These are phyloP conservation scores for Leucosporidium creatinivorum DNA, from an alignment of 768 basidiomycete genomes.

Conservation along the genomic window DNA sequence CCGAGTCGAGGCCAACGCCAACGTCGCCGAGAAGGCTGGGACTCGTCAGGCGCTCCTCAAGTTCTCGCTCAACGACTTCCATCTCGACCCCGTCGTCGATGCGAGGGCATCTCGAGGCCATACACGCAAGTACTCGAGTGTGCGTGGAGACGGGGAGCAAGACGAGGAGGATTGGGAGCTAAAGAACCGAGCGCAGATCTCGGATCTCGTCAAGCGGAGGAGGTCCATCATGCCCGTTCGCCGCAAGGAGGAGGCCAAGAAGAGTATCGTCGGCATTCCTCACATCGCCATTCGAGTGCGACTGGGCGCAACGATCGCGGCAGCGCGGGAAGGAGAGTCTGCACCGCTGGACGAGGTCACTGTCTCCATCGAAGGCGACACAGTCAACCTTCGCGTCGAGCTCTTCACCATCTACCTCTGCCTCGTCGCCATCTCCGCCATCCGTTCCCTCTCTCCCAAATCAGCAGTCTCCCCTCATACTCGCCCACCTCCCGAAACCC, in stretches of 20 bases:
- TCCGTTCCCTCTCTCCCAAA: slow-evolving; percentile 8
- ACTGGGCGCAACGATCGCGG: not conserved
- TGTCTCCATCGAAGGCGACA: slow-evolving; percentile 20
- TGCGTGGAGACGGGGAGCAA: not conserved
- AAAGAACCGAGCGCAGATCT: slow-evolving; percentile 23
- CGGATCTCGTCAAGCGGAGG: slow-evolving; percentile 6
- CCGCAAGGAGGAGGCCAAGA: not conserved
- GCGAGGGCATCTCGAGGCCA: slow-evolving; percentile 12
- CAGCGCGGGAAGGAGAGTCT: not conserved
- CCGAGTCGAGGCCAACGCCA: slow-evolving; percentile 39
- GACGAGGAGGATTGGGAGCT: slow-evolving; percentile 31
- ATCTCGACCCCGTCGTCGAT: slow-evolving; percentile 34
- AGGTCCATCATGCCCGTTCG: slow-evolving; percentile 9
- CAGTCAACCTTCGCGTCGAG: slow-evolving; percentile 41
- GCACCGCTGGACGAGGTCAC: slow-evolving; percentile 19
- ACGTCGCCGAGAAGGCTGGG: slow-evolving; percentile 14
- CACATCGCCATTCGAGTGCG: slow-evolving; percentile 8
- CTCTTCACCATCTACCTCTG: slow-evolving; percentile 59
- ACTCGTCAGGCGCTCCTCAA: slow-evolving; percentile 17
- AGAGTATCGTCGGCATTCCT: slow-evolving; percentile 14
- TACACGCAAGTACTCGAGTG: not conserved
- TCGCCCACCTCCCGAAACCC: not conserved
- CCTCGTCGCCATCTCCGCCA: slow-evolving; percentile 33
- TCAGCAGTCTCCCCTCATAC: not conserved
- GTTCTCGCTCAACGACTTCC: slow-evolving; percentile 6